Conservation (phyloP, 73 alveolate genomes). For the Breviolum minutum region DNA sequence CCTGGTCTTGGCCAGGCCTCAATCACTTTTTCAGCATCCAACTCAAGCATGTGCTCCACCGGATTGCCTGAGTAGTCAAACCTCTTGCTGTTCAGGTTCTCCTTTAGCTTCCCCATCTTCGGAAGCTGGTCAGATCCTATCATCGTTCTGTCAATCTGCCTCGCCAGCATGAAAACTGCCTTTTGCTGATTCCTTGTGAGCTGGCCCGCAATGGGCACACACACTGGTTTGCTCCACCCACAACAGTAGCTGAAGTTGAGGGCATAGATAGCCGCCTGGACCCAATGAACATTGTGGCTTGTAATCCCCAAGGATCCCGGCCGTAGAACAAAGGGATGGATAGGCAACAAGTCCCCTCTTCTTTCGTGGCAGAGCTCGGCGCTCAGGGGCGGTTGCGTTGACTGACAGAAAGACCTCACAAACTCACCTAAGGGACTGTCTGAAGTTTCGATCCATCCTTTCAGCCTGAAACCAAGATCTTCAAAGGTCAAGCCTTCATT, state of each 20-base stretch:
- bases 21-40: neutral
- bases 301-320: neutral
- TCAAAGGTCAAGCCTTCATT: neutral
- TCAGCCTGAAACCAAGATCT: neutral
- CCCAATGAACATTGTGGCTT: neutral
- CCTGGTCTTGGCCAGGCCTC: constrained; percentile 31
- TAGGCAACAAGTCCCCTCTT: neutral
- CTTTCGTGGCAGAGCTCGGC: neutral
- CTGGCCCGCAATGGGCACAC: neutral
- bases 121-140: neutral
- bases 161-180: neutral
- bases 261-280: neutral
- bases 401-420: neutral
- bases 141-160: neutral
- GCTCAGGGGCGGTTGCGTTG: neutral
- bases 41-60: neutral
- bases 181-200: neutral
- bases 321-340: neutral
- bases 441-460: neutral
- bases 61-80: constrained; percentile 6
- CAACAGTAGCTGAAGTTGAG: neutral
- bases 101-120: neutral
- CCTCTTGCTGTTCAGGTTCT: neutral
- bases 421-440: neutral
- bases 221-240: constrained; percentile 20